Percentiles rank a stretch among this genome's conserved stretches.
These are phyloP conservation scores for Pichia occidentalis DNA, from an alignment of 805 yeast genomes.

Conservation along the genomic window DNA sequence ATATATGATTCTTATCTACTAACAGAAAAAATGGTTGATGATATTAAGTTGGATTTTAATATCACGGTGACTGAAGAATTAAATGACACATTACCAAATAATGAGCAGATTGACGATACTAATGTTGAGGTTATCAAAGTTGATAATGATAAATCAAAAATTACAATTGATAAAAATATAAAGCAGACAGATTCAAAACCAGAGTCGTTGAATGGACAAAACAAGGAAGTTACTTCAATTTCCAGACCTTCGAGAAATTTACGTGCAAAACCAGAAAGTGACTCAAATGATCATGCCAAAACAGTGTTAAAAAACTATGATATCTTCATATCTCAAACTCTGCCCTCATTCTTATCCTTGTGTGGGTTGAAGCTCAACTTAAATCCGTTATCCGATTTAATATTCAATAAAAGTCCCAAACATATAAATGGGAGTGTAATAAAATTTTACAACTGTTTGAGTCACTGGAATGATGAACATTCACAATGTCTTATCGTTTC, in stretches of 20 bases:
- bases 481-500: constrained; percentile 22
- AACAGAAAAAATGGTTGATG: constrained; percentile 43
- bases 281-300: constrained; percentile 12
- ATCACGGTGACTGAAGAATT: constrained; percentile 9
- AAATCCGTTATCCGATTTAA: constrained; percentile 36
- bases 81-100: constrained; percentile 7
- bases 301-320: constrained; percentile 4
- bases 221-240: constrained; percentile 15
- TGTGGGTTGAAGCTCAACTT: constrained; percentile 35
- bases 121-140: constrained; percentile 1
- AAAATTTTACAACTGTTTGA: constrained; percentile 13
- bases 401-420: constrained; percentile 10
- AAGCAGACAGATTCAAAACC: background rate
- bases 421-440: constrained; percentile 2
- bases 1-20: constrained; percentile 47
- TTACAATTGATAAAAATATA: background rate
- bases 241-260: constrained; percentile 18
- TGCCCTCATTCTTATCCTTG: constrained; percentile 16
- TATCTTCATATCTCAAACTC: constrained; percentile 10
- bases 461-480: constrained; percentile 19
- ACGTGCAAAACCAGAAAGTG: constrained; percentile 15
- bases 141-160: background rate
- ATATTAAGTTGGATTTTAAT: constrained; percentile 31
- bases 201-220: constrained; percentile 1
- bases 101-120: constrained; percentile 7